Percentiles rank a stretch among this genome's conserved stretches.
These are phyloP conservation scores for Aspergillus sergii DNA, from an alignment of 2,329 filamentous ascomycete species.

Conservation along the genomic window DNA sequence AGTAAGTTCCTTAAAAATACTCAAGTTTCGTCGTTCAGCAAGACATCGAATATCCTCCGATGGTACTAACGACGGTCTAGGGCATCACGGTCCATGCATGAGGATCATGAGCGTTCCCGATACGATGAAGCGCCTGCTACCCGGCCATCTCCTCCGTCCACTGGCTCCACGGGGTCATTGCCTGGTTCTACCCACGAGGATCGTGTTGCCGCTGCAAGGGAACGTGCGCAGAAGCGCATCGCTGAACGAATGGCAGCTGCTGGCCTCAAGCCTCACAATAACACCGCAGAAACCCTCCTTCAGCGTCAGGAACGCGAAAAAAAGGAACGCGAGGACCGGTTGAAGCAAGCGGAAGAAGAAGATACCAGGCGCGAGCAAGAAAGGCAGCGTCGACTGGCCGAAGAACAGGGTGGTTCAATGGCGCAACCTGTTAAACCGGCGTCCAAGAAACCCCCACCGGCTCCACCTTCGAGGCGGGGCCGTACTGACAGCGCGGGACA, in stretches of 20 bases:
- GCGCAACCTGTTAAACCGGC: slow-evolving; percentile 57
- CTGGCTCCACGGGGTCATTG: slow-evolving; percentile 69
- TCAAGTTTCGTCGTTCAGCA: neutral
- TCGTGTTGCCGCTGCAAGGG: slow-evolving; percentile 91
- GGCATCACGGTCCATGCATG: slow-evolving; percentile 58
- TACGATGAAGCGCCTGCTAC: slow-evolving; percentile 51
- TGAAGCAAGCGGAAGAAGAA: slow-evolving; percentile 90
- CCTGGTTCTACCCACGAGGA: slow-evolving; percentile 91
- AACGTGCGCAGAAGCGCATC: slow-evolving; percentile 96
- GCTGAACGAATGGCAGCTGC: slow-evolving; percentile 92
- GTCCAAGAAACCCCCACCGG: slow-evolving; percentile 71
- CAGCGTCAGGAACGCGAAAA: slow-evolving; percentile 88
- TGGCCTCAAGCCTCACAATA: slow-evolving; percentile 81
- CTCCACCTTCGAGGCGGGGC: slow-evolving; percentile 72
- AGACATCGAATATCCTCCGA: neutral
- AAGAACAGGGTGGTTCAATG: slow-evolving; percentile 66
- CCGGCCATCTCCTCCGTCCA: slow-evolving; percentile 49
- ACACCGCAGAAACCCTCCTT: slow-evolving; percentile 76
- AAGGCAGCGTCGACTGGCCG: slow-evolving; percentile 77
- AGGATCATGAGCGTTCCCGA: slow-evolving; percentile 59
- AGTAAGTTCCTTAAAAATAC: slow-evolving; percentile 43
- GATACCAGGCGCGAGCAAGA: slow-evolving; percentile 87
- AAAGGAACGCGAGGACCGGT: slow-evolving; percentile 81
- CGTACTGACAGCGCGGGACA: slow-evolving; percentile 57
- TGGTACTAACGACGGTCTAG: slow-evolving; percentile 23